Evolutionary conservation across 1,284 basidiomycete genomes (phyloP).

Genomic region (Moesziomyces parantarcticus): DNA sequence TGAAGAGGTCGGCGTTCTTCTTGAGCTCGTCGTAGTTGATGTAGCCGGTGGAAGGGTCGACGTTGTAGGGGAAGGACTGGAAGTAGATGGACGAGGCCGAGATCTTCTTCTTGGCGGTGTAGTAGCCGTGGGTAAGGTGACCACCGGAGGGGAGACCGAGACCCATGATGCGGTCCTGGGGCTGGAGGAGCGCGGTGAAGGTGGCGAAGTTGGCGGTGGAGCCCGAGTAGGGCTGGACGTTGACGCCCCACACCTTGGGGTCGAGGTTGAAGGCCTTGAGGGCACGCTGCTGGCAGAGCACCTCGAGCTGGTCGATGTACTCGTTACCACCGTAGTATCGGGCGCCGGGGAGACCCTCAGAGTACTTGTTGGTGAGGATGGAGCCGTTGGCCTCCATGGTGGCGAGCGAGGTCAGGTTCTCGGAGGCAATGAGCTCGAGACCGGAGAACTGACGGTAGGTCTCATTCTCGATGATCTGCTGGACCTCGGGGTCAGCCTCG

Average conservation of each 20-base stretch:
- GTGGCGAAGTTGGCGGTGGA: constrained; percentile 84
- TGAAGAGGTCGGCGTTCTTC: constrained; percentile 92
- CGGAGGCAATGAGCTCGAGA: constrained; percentile 94
- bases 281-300: constrained; percentile 93
- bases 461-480: constrained; percentile 98
- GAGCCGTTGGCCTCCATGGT: constrained; percentile 97
- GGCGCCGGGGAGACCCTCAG: constrained; percentile 76
- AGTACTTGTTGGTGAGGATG: constrained; percentile 98
- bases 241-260: constrained; percentile 91
- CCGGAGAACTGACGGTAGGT: constrained; percentile 96
- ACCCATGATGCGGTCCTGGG: constrained; percentile 99
- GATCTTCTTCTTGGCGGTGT: constrained; percentile 99
- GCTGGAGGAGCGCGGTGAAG: constrained; percentile 94
- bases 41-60: constrained; percentile 78
- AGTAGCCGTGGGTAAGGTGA: constrained; percentile 97
- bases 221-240: constrained; percentile 99
- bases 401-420: constrained; percentile 71
- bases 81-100: constrained; percentile 99
- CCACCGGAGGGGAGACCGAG: constrained; percentile 98
- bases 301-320: constrained; percentile 95
- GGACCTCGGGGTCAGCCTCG: constrained; percentile 91
- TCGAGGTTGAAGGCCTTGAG: constrained; percentile 97
- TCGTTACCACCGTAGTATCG: constrained; percentile 92
- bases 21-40: constrained; percentile 89
- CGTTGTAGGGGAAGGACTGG: constrained; percentile 96